Evolutionary conservation across 495 filamentous ascomycete species (phyloP).

Genomic region (Massariosphaeria phaeospora): DNA sequence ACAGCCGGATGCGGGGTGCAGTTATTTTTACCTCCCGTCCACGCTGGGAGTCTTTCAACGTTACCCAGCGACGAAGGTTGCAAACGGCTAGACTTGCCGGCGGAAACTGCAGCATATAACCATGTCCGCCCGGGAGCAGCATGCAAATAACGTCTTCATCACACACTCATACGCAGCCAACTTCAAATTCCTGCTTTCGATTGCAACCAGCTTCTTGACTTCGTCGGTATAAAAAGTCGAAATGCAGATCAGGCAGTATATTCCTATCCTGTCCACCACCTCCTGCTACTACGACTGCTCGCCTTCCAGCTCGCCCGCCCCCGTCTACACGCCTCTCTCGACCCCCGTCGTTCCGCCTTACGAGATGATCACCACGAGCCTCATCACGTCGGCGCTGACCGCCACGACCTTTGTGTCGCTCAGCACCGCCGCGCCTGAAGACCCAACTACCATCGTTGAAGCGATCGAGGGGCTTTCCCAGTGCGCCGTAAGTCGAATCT

Average conservation of each 20-base stretch:
- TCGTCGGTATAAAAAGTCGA: not conserved
- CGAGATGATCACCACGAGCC: constrained; percentile 7
- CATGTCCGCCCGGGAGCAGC: constrained; percentile 5
- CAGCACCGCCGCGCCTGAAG: not conserved
- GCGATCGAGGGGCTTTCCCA: constrained; percentile 12
- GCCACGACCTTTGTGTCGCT: constrained; percentile 1
- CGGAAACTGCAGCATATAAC: constrained; percentile 11
- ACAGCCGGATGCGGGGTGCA: constrained; percentile 1
- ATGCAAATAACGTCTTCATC: not conserved
- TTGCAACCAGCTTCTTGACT: constrained; percentile 10
- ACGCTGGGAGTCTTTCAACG: not conserved
- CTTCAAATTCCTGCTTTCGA: constrained; percentile 2
- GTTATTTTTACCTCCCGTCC: not conserved
- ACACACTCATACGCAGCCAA: not conserved
- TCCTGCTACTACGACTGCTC: not conserved
- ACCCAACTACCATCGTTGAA: not conserved
- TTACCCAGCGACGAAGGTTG: not conserved
- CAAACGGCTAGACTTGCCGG: constrained; percentile 11
- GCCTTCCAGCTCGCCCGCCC: not conserved
- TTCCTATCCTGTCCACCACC: not conserved
- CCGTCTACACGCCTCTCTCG: too few relatives aligned
- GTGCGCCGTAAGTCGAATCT: constrained; percentile 5
- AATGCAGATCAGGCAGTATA: constrained; percentile 8
- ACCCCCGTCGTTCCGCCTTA: too few relatives aligned
- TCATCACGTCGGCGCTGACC: constrained; percentile 2